Base-by-base conservation (phyloP, 257 asterid genomes). In the Hygrophila difformis region DNA sequence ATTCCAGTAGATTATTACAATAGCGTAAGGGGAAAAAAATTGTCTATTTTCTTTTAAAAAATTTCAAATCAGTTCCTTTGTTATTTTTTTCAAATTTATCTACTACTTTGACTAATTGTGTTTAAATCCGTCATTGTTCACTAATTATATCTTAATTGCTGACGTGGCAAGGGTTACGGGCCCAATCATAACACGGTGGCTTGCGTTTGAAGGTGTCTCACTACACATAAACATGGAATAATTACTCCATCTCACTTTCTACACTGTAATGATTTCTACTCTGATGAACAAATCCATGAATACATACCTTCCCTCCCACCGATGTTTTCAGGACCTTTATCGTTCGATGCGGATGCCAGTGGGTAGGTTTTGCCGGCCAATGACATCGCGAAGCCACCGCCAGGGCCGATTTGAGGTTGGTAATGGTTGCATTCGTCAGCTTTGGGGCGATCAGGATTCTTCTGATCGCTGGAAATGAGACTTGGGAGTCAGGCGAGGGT, bases 261-360 rank as follows among this genome's bases (percentile, higher is more conserved):
- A 20, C 18, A 29, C 39, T 44, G 41, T 49, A 67, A 77, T 77
- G 63, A 74, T 77, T 69, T 65, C 73, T 64, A 65, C 18, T 79
- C 85, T 56, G 82, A 76, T 59, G 77, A 79, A 74, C 68, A 55
- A 62, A 79, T 56, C 88, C 93, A 80, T 36, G 81, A 68, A 58
- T 80, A 93, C 71, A 56, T 72, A 66, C 82, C 91, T 72, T 58
- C 80, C 10, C 71, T 71, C 51, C 72, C 34, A 17, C 54, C 56
- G 1, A 39, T 47, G 36, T 60, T 73, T 18, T 69, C 67, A 52
- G 51, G 47, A 19, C 44, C 57, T 22, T 66, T 76, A 11, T 69
- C 71, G 23, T 66, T 37, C 5, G 59, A 42, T 1, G 66, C 34
- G 18, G 78, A 18, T 3, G 65, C 37, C 20, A 64, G 36, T 12